Evolutionary conservation across 148 eudicot species (phyloP), one percentile per base, ranked within the genome.

Genomic region (Diospyros kaki): DNA sequence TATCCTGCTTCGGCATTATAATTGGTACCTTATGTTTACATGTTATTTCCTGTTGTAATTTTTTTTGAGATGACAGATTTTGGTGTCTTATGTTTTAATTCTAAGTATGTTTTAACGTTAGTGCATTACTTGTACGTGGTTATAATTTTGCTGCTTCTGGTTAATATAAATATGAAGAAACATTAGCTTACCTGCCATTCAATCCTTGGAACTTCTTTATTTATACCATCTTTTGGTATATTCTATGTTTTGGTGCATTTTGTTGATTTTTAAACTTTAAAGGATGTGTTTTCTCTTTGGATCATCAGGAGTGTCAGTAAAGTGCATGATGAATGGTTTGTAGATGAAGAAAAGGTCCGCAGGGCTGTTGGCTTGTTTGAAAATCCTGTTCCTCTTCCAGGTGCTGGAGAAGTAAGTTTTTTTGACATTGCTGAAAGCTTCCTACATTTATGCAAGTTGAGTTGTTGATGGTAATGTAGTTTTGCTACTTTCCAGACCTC

Each of bases 291-390:
- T 41, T 69, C 67, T 73, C 59, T 45, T 58, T 78, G 80, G 77
- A 73, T 45, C 72, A 45, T 56, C 86, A 92, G 97, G 97, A 92
- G 89, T 79, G 94, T 90, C 65, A 87, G 91, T 80, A 90, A 88
- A 79, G 95, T 92, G 65, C 82, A 92, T 73, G 97, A 92, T 81
- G 97, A 87, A 80, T 92, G 97, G 97, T 92, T 92, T 85, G 95
- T 93, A 40, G 90, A 92, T 81, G 97, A 92, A 83, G 91, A 87
- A 70, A 86, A 81, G 73, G 97, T 92, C 43, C 94, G 95, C 45
- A 79, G 77, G 66, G 79, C 84, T 66, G 90, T 92, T 78, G 97
- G 97, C 74, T 84, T 92, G 66, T 68, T 87, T 78, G 90, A 84
- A 60, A 85, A 82, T 73, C 83, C 82, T 67, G 79, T 81, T 66